These are phyloP conservation scores for Darksidea phi DNA, from an alignment of 495 filamentous ascomycete species.

Conservation along the genomic window DNA sequence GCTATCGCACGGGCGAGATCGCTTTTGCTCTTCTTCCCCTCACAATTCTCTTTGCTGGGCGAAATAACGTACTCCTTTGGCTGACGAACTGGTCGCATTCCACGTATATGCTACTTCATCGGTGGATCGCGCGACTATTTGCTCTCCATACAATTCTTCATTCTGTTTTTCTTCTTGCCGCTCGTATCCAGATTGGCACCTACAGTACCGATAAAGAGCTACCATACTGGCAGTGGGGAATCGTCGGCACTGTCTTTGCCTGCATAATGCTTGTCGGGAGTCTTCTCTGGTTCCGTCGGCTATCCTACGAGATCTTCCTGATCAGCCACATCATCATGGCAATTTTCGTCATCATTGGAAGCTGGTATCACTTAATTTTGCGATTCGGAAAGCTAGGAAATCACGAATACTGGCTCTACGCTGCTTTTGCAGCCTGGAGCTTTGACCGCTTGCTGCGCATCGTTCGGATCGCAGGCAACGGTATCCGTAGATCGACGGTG, in stretches of 20 bases:
- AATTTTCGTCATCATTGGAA: conserved; percentile 44
- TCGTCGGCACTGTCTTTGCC: conserved; percentile 41
- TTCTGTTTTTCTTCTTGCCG: conserved; percentile 37
- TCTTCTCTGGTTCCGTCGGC: conserved; percentile 38
- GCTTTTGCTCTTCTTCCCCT: conserved; percentile 42
- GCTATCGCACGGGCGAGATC: conserved; percentile 45
- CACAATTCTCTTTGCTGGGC: conserved; percentile 42
- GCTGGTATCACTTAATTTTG: conserved; percentile 46
- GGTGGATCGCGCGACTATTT: conserved; percentile 50
- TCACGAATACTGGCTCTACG: conserved; percentile 51
- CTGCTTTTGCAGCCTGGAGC: conserved; percentile 45
- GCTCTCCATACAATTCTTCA: conserved; percentile 47
- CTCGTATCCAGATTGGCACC: conserved; percentile 26
- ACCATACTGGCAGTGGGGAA: conserved; percentile 48
- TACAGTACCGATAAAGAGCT: conserved; percentile 29
- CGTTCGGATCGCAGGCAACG: conserved; percentile 36
- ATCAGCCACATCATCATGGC: conserved; percentile 44
- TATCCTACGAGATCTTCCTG: conserved; percentile 48
- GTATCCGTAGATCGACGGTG: conserved; percentile 38
- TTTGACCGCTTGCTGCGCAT: conserved; percentile 46
- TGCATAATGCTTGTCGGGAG: conserved; percentile 24
- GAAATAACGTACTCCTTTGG: conserved; percentile 52
- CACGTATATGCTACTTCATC: conserved; percentile 50
- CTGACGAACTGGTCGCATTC: conserved; percentile 50
- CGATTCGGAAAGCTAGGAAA: conserved; percentile 35